These are phyloP conservation scores for Hyphopichia wangnamkhiaoensis DNA, from an alignment of 1,139 yeast species.

Conservation along the genomic window DNA sequence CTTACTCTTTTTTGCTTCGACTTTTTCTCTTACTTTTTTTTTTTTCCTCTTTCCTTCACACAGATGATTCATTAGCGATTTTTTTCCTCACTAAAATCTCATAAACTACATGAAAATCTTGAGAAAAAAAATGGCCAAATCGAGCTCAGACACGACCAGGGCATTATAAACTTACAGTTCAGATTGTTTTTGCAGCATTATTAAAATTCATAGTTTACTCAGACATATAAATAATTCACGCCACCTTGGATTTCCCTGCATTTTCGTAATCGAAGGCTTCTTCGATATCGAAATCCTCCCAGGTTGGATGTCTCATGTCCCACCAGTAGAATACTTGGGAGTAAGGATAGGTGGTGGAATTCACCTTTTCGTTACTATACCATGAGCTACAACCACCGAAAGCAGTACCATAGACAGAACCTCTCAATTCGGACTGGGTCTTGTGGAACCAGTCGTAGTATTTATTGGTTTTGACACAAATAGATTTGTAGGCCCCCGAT, in stretches of 20 bases:
- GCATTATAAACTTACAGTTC: too few relatives aligned
- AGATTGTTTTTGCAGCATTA: too few relatives aligned
- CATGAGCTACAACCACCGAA: slow-evolving; percentile 49
- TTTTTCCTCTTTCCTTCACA: not conserved
- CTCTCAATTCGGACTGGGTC: slow-evolving; percentile 27
- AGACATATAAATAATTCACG: not conserved
- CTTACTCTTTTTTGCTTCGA: not conserved
- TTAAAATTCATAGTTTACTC: too few relatives aligned
- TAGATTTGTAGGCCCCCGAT: slow-evolving; percentile 28
- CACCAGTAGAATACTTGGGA: slow-evolving; percentile 39
- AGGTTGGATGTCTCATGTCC: slow-evolving; percentile 28
- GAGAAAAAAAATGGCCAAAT: too few relatives aligned
- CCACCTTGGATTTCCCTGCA: slow-evolving; percentile 3
- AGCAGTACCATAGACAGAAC: slow-evolving; percentile 38
- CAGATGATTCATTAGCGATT: too few relatives aligned
- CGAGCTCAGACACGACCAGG: too few relatives aligned
- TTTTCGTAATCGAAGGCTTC: slow-evolving; percentile 1
- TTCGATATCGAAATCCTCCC: slow-evolving; percentile 23
- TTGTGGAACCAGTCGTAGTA: slow-evolving; percentile 39
- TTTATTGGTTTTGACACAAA: slow-evolving; percentile 32
- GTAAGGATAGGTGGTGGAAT: slow-evolving; percentile 41
- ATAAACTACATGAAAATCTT: too few relatives aligned
- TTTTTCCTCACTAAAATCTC: too few relatives aligned
- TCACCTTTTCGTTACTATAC: slow-evolving; percentile 32
- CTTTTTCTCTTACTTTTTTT: too few relatives aligned